Percentiles rank a stretch among this genome's conserved stretches.
These are phyloP conservation scores for Eimeria nieschulzi DNA, from an alignment of 169 alveolate species.

Conservation along the genomic window DNA sequence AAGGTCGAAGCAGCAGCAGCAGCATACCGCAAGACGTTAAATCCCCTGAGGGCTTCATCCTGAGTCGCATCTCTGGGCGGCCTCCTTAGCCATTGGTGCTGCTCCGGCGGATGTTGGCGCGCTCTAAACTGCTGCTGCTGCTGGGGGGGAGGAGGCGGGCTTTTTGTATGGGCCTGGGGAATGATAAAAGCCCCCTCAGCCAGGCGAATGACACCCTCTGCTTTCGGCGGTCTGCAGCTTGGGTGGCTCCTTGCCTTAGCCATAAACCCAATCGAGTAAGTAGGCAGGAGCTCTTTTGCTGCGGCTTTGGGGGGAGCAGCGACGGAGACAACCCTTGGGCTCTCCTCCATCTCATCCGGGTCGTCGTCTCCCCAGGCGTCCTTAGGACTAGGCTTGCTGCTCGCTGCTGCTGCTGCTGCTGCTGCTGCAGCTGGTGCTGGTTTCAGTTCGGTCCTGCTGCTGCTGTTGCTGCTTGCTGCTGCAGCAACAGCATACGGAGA, in stretches of 20 bases:
- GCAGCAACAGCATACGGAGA: too few species aligned
- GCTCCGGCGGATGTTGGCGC: neutral
- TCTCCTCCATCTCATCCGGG: neutral
- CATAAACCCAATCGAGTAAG: slow-evolving; percentile 23
- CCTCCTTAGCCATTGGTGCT: slow-evolving; percentile 30
- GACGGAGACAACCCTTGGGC: neutral
- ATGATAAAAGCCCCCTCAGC: neutral
- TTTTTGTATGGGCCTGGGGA: slow-evolving; percentile 33
- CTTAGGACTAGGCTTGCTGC: slow-evolving; percentile 9
- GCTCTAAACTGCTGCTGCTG: slow-evolving; percentile 1
- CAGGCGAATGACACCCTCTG: neutral
- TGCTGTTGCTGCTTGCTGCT: neutral
- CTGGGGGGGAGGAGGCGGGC: slow-evolving; percentile 15
- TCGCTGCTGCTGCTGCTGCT: slow-evolving; percentile 40
- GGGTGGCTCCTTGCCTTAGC: neutral
- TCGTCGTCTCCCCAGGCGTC: slow-evolving; percentile 28
- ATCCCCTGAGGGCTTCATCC: neutral
- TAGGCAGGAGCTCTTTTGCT: too few species aligned
- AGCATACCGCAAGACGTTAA: neutral
- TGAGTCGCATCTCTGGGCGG: neutral
- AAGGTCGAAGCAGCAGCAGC: neutral
- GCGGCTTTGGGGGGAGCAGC: slow-evolving; percentile 13
- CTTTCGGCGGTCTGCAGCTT: neutral
- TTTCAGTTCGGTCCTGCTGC: too few species aligned
- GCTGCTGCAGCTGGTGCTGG: slow-evolving; percentile 6